These are phyloP conservation scores for Lachnellula occidentalis DNA, from an alignment of 2,329 filamentous ascomycete species.

Conservation along the genomic window DNA sequence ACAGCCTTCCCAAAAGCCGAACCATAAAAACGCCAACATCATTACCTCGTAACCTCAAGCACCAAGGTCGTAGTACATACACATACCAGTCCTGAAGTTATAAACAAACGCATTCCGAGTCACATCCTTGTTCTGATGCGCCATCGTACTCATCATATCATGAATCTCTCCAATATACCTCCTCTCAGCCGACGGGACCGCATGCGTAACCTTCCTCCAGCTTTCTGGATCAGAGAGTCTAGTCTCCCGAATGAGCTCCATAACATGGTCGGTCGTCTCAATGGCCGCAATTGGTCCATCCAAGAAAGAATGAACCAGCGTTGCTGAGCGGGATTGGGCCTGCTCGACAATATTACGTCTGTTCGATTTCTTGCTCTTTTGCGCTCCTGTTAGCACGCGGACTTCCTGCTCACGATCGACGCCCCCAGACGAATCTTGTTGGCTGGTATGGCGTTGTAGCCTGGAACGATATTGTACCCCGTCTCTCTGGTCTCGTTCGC, in stretches of 20 bases:
- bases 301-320: constrained; percentile 64
- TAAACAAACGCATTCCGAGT: constrained; percentile 79
- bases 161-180: constrained; percentile 81
- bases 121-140: constrained; percentile 51
- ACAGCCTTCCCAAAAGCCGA: background rate
- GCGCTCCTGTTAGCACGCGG: constrained; percentile 75
- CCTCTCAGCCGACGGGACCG: constrained; percentile 68
- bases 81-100: constrained; percentile 80
- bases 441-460: constrained; percentile 26
- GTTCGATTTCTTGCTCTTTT: constrained; percentile 87
- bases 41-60: constrained; percentile 14
- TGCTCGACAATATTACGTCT: constrained; percentile 81
- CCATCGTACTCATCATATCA: constrained; percentile 63
- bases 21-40: background rate
- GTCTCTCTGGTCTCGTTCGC: constrained; percentile 66
- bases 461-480: constrained; percentile 40
- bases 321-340: constrained; percentile 53
- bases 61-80: constrained; percentile 77
- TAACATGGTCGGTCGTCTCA: constrained; percentile 77
- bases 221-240: constrained; percentile 73
- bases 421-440: constrained; percentile 16
- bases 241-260: constrained; percentile 71
- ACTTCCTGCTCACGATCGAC: constrained; percentile 63
- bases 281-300: constrained; percentile 80
- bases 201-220: constrained; percentile 78